phyloP scores from a whole-genome alignment of 257 asterid genomes.

The Solanum microdontum region DNA sequence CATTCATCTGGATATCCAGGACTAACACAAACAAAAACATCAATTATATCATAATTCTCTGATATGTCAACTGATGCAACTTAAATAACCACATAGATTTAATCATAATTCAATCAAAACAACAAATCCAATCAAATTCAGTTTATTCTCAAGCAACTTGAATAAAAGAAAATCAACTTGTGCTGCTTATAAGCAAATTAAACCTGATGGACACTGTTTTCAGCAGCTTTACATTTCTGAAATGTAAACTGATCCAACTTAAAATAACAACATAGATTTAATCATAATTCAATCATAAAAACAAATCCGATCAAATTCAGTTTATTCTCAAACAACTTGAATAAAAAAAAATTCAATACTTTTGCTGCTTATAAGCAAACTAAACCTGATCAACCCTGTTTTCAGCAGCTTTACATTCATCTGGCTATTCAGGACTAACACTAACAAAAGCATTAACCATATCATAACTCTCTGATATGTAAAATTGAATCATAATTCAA shows the following conservation, averaged over 20 bases:
- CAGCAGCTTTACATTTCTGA: not conserved
- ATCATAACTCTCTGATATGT: not conserved
- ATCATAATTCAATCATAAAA: not conserved
- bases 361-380: not conserved
- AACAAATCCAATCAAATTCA: not conserved
- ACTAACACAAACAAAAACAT: slow-evolving; percentile 14
- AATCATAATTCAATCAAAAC: not conserved
- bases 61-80: not conserved
- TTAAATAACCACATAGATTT: not conserved
- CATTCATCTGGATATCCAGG: slow-evolving; percentile 30
- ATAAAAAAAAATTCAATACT: not conserved
- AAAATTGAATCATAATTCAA: not conserved
- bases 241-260: not conserved
- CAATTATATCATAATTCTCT: not conserved
- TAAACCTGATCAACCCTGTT: slow-evolving; percentile 68
- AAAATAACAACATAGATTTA: not conserved
- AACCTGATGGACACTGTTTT: not conserved
- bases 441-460: not conserved
- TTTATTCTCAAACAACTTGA: not conserved
- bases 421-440: not conserved
- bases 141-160: not conserved
- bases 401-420: slow-evolving; percentile 77
- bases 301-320: not conserved
- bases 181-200: too few relatives aligned
- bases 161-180: too few relatives aligned